These are phyloP conservation scores for Candida odintsovae DNA, from an alignment of 805 yeast species.

Conservation along the genomic window DNA sequence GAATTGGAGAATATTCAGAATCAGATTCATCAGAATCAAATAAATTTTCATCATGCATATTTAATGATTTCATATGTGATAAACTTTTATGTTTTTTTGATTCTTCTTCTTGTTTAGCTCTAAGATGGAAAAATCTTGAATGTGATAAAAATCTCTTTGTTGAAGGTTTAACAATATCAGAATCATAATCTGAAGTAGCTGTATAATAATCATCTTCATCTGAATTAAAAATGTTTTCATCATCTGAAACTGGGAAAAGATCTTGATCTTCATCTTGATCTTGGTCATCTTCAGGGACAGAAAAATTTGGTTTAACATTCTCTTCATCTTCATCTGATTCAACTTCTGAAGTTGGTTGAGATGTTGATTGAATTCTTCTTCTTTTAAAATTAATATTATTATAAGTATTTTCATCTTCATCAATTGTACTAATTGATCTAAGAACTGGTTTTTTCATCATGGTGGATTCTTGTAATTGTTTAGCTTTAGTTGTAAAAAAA, in stretches of 20 bases:
- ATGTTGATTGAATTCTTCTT: conserved; percentile 12
- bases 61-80: conserved; percentile 8
- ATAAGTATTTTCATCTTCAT: conserved; percentile 24
- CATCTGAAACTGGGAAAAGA: conserved; percentile 12
- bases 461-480: conserved; percentile 15
- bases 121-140: conserved; percentile 5
- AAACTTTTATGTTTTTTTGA: not conserved
- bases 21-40: conserved; percentile 17
- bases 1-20: conserved; percentile 12
- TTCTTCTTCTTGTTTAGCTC: conserved; percentile 3
- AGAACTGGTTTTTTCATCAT: conserved; percentile 20
- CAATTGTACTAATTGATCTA: conserved; percentile 25
- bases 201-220: conserved; percentile 24
- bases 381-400: conserved; percentile 23
- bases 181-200: conserved; percentile 23
- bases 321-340: conserved; percentile 1
- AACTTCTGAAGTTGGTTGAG: not conserved
- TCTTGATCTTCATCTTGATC: conserved; percentile 20
- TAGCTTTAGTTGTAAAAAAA: conserved; percentile 22
- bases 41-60: conserved; percentile 9
- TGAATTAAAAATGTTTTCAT: conserved; percentile 22
- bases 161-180: conserved; percentile 10
- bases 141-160: conserved; percentile 8
- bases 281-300: conserved; percentile 11
- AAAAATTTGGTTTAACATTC: conserved; percentile 1